These are phyloP conservation scores for Apiospora aurea DNA, from an alignment of 2,329 filamentous ascomycete genomes.

Conservation along the genomic window DNA sequence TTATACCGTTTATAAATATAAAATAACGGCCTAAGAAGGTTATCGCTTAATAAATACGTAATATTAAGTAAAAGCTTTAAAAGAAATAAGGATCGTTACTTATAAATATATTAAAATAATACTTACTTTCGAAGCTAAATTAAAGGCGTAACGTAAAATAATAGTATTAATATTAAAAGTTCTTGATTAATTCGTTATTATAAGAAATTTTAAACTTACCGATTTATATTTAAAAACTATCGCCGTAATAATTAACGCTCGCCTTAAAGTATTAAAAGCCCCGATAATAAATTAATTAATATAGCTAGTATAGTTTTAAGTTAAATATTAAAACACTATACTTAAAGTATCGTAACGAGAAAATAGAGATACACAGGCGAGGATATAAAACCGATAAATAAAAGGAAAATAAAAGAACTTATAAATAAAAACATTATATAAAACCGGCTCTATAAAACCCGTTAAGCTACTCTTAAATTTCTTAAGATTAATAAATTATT, in stretches of 20 bases:
- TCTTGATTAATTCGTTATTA: not conserved
- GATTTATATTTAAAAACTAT: not conserved
- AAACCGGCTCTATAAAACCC: not conserved
- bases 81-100: not conserved
- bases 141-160: not conserved
- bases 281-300: not conserved
- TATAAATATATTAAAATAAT: not conserved
- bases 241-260: not conserved
- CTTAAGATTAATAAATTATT: not conserved
- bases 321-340: not conserved
- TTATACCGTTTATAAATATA: not conserved
- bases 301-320: not conserved
- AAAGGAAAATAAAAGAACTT: not conserved
- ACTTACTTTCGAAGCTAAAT: not conserved
- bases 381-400: not conserved
- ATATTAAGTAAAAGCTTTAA: not conserved
- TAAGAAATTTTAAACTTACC: not conserved
- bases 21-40: not conserved
- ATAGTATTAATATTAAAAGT: not conserved
- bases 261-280: not conserved
- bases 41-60: not conserved
- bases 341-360: not conserved
- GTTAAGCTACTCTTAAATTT: not conserved
- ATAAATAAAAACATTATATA: not conserved
- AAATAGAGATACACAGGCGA: not conserved